Percentiles rank a stretch among this genome's conserved stretches.
phyloP scores from a whole-genome alignment of 148 eudicot species.

The Rhododendron kiyosumense region DNA sequence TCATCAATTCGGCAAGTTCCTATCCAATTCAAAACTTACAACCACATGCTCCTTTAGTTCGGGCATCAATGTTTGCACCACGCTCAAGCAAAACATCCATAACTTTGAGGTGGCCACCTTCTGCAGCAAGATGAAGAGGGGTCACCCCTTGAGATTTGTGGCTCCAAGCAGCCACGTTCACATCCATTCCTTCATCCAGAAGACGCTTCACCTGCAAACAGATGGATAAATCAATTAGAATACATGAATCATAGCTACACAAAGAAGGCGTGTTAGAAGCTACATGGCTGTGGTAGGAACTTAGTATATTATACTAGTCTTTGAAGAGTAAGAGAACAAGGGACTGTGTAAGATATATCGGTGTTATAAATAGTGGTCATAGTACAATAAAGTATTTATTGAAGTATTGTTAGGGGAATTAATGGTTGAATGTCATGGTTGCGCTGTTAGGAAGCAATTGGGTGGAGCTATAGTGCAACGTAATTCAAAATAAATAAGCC shows the following conservation, averaged over 20 bases:
- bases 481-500: not conserved
- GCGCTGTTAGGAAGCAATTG: too few relatives aligned
- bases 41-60: conserved; percentile 96
- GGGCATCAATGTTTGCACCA: conserved; percentile 93
- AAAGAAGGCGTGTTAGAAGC: not conserved
- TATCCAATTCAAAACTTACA: conserved; percentile 40
- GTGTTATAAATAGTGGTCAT: not conserved
- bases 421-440: too few relatives aligned
- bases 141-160: conserved; percentile 85
- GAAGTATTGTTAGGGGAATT: not conserved
- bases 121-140: conserved; percentile 98
- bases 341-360: not conserved
- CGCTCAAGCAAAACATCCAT: conserved; percentile 90
- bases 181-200: conserved; percentile 83
- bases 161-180: conserved; percentile 80
- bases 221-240: not conserved
- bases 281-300: not conserved
- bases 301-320: not conserved
- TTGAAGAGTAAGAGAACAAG: not conserved
- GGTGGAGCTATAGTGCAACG: not conserved
- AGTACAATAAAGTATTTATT: not conserved
- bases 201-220: conserved; percentile 66
- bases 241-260: not conserved
- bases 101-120: conserved; percentile 81
- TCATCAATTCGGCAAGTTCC: not conserved